phyloP scores from a whole-genome alignment of 1,284 basidiomycete species.

The Ceratobasidium sp. region DNA sequence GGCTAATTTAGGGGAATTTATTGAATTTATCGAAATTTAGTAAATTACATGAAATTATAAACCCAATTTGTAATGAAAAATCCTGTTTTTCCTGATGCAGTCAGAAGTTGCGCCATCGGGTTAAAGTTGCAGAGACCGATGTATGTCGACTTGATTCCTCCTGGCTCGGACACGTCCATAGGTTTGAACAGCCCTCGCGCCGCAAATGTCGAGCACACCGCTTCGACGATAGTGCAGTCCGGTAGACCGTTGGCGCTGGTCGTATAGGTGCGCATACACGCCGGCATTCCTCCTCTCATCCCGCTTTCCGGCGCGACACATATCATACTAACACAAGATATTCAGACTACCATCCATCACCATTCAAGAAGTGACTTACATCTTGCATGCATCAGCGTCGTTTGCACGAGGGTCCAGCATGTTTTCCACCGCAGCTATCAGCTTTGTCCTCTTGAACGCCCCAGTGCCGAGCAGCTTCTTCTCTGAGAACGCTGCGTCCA shows the following conservation, averaged over 20 bases:
- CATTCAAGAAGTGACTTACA: not conserved
- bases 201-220: slow-evolving; percentile 8
- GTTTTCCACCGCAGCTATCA: not conserved
- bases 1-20: too few species aligned
- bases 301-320: not conserved
- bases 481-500: slow-evolving; percentile 13
- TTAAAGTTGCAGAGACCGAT: not conserved
- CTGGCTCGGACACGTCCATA: not conserved
- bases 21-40: too few species aligned
- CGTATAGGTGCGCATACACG: not conserved
- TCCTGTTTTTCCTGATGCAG: too few species aligned
- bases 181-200: slow-evolving; percentile 18
- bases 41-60: too few species aligned
- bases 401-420: not conserved
- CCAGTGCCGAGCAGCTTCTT: not conserved
- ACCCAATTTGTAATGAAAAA: too few species aligned
- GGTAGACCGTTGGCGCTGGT: not conserved
- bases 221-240: slow-evolving; percentile 23
- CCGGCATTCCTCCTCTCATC: not conserved
- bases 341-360: not conserved
- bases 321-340: not conserved
- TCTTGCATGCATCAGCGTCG: not conserved
- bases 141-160: not conserved
- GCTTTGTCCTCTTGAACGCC: not conserved
- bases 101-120: slow-evolving; percentile 3